A percentile compares a stretch with the other conserved stretches of the same genome.
phyloP scores from a whole-genome alignment of 192 early-diverging fungal species.

The Coemansia sp. region DNA sequence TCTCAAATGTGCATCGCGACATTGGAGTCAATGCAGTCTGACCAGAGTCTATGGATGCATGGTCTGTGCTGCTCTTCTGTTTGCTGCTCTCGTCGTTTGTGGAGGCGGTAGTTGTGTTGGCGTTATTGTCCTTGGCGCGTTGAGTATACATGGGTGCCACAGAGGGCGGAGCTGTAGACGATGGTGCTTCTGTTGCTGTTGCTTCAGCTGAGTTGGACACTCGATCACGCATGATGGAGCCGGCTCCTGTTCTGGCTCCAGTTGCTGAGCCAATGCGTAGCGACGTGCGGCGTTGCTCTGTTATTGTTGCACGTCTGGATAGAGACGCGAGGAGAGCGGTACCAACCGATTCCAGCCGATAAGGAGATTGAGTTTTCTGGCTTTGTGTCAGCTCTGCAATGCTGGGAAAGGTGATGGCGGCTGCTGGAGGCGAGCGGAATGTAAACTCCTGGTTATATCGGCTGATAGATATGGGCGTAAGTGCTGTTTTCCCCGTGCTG shows the following conservation, averaged over 20 bases:
- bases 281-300: constrained; percentile 35
- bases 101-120: constrained; percentile 1
- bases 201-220: not conserved
- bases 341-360: constrained; percentile 45
- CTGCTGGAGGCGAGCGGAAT: constrained; percentile 22
- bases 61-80: constrained; percentile 8
- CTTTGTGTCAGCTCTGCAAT: constrained; percentile 15
- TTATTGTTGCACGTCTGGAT: constrained; percentile 45
- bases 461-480: constrained; percentile 1
- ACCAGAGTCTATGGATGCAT: constrained; percentile 15
- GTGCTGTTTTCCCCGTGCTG: constrained; percentile 19
- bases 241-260: not conserved
- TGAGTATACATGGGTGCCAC: not conserved
- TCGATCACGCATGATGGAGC: constrained; percentile 18
- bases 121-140: not conserved
- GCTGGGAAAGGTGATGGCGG: constrained; percentile 24
- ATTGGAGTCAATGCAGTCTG: constrained; percentile 18
- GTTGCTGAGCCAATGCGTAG: constrained; percentile 29
- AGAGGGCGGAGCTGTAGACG: not conserved
- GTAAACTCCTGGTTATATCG: constrained; percentile 21
- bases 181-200: constrained; percentile 4
- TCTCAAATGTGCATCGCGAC: constrained; percentile 31
- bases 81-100: constrained; percentile 3
- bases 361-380: not conserved
- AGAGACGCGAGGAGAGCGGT: constrained; percentile 46